A percentile compares a stretch with the other conserved stretches of the same genome.
These are phyloP conservation scores for Zygosaccharomyces lentus DNA, from an alignment of 805 yeast genomes.

Conservation along the genomic window DNA sequence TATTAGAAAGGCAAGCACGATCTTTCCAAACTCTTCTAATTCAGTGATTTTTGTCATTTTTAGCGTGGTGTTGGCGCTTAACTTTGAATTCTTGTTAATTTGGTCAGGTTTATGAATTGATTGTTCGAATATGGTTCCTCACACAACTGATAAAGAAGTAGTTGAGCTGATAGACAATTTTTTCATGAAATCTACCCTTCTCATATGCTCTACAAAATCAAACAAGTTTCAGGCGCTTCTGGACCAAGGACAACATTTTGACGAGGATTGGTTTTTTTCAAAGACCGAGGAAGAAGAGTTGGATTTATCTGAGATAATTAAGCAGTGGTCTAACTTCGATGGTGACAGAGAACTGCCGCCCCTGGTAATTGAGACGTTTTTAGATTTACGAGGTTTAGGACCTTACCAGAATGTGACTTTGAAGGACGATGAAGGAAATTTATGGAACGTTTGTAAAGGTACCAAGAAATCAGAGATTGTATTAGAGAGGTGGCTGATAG, in stretches of 20 bases:
- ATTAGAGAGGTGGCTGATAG: constrained; percentile 88
- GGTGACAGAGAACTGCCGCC: constrained; percentile 56
- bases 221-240: constrained; percentile 23
- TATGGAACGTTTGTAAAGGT: constrained; percentile 58
- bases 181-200: constrained; percentile 58
- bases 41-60: not conserved
- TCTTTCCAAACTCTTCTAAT: not conserved
- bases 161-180: constrained; percentile 51
- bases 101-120: not conserved
- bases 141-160: constrained; percentile 18
- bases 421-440: constrained; percentile 48
- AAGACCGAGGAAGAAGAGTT: constrained; percentile 8
- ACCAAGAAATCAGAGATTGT: constrained; percentile 78
- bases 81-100: not conserved
- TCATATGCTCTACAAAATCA: constrained; percentile 48
- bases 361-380: constrained; percentile 75
- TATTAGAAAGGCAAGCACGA: not conserved
- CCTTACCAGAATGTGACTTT: constrained; percentile 57
- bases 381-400: constrained; percentile 58
- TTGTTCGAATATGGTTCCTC: constrained; percentile 4
- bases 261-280: constrained; percentile 16
- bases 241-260: constrained; percentile 13
- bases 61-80: constrained; percentile 5
- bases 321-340: constrained; percentile 63
- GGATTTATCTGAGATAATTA: constrained; percentile 32